These are phyloP conservation scores for Madurella fahalii DNA, from an alignment of 2,329 filamentous ascomycete species.

Conservation along the genomic window DNA sequence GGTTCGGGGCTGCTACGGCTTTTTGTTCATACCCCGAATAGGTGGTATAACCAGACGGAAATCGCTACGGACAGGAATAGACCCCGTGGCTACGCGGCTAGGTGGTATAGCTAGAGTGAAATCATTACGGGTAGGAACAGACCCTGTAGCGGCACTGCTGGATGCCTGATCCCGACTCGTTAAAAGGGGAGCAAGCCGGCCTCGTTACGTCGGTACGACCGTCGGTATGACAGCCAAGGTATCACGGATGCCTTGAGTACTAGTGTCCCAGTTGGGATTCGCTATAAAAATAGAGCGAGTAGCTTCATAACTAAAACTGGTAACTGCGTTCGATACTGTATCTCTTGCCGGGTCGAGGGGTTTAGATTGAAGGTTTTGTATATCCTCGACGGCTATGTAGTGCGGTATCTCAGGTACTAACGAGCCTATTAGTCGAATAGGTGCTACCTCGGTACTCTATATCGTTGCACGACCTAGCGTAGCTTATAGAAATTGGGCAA, in stretches of 20 bases:
- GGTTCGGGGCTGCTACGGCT: too few species aligned
- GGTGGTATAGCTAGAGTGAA: slow-evolving; percentile 6
- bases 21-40: slow-evolving; percentile 13
- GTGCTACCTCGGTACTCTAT: slow-evolving; percentile 3
- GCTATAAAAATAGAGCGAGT: slow-evolving; percentile 14
- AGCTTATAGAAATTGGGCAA: slow-evolving; percentile 1
- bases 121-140: not conserved
- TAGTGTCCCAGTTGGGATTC: slow-evolving; percentile 7
- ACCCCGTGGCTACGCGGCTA: not conserved
- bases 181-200: not conserved
- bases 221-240: not conserved
- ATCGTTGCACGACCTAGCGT: slow-evolving; percentile 2
- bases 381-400: not conserved
- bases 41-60: slow-evolving; percentile 10
- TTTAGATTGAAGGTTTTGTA: slow-evolving; percentile 8
- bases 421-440: slow-evolving; percentile 5
- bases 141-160: not conserved
- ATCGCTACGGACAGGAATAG: not conserved
- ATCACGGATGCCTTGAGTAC: slow-evolving; percentile 6
- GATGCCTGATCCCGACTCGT: slow-evolving; percentile 7
- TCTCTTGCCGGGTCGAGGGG: slow-evolving; percentile 1
- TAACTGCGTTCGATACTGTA: not conserved
- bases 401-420: slow-evolving; percentile 9
- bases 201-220: not conserved
- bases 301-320: slow-evolving; percentile 14